Percentiles rank a stretch among this genome's conserved stretches.
Evolutionary conservation across 2,329 filamentous ascomycete species (phyloP).

Genomic region (Epichloe festucae): DNA sequence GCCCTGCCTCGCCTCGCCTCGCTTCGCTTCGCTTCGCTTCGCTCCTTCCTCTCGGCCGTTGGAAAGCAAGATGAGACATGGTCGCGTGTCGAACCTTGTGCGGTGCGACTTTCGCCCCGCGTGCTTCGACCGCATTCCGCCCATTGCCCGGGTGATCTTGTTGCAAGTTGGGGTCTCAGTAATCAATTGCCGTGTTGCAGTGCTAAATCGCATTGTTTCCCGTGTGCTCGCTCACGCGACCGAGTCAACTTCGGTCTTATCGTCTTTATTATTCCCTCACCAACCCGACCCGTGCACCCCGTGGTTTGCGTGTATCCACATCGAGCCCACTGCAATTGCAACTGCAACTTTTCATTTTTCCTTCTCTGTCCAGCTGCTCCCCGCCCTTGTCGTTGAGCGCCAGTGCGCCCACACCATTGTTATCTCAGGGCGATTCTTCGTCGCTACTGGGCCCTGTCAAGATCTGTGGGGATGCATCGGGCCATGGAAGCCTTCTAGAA

Average conservation of each 20-base stretch:
- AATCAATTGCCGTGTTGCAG: background rate
- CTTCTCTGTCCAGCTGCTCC: background rate
- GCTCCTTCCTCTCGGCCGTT: no score
- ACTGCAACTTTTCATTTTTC: background rate
- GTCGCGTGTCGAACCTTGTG: no score
- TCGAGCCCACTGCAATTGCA: background rate
- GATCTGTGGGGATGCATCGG: background rate
- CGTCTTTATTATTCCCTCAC: background rate
- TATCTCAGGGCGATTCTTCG: no score
- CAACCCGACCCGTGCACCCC: background rate
- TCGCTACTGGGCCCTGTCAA: background rate
- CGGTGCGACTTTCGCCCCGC: no score
- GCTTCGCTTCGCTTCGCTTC: no score
- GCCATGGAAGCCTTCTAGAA: conserved; percentile 1
- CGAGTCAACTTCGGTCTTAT: background rate
- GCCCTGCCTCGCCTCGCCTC: no score
- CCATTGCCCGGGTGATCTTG: background rate
- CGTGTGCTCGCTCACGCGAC: background rate
- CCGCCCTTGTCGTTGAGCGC: no score
- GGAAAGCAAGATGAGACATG: no score
- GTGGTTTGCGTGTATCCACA: background rate
- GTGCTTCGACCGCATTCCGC: background rate
- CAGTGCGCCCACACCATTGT: no score
- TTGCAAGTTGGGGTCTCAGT: background rate
- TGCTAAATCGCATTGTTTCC: no score